Evolutionary conservation across 2,329 filamentous ascomycete species (phyloP).

Genomic region (Zymoseptoria passerinii): DNA sequence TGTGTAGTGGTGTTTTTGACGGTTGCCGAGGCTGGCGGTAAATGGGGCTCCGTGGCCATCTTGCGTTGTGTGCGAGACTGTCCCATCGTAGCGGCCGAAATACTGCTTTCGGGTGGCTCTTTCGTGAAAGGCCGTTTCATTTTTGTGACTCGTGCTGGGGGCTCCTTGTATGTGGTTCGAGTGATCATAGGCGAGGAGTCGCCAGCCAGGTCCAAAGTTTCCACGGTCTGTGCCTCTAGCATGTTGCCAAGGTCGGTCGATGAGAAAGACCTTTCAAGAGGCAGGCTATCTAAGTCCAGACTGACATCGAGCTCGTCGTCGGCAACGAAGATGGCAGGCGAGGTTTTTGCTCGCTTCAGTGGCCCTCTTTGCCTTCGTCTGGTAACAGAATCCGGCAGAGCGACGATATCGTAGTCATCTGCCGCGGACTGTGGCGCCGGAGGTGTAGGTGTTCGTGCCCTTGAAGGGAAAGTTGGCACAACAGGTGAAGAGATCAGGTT

Average conservation of each 20-base stretch:
- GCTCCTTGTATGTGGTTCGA: not conserved
- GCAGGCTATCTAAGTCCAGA: not conserved
- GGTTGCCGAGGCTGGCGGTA: not conserved
- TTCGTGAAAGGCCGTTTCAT: not conserved
- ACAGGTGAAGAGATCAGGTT: constrained; percentile 27
- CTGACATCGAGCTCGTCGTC: constrained; percentile 1
- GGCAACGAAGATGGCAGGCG: constrained; percentile 15
- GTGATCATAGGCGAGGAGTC: not conserved
- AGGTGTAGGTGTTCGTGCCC: not conserved
- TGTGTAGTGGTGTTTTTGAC: not conserved
- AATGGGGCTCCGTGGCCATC: not conserved
- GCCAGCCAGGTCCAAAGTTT: not conserved
- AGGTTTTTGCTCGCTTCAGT: constrained; percentile 24
- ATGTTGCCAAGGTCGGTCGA: not conserved
- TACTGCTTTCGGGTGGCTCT: not conserved
- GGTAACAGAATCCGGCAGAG: constrained; percentile 27
- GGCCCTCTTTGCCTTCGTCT: constrained; percentile 24
- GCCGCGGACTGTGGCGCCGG: not conserved
- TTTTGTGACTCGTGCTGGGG: constrained; percentile 1
- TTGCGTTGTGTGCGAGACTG: not conserved
- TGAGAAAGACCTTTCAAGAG: not conserved
- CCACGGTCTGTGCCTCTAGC: not conserved
- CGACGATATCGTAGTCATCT: not conserved
- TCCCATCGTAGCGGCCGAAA: not conserved
- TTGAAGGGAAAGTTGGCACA: not conserved